phyloP scores from a whole-genome alignment of 2,329 filamentous ascomycete species.

The Fusarium brachygibbosum region DNA sequence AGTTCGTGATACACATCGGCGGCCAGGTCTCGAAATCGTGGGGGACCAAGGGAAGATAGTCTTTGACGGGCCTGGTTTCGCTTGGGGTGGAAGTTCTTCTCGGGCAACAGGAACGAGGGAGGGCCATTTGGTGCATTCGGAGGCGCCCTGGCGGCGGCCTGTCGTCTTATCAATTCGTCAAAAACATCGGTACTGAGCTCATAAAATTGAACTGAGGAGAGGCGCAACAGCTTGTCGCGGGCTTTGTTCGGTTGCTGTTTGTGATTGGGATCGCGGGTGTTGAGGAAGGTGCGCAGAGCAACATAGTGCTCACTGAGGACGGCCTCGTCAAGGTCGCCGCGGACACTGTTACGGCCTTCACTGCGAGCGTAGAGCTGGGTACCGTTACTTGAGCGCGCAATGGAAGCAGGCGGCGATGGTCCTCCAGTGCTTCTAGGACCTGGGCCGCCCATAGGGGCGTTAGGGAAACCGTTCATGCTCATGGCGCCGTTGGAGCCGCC shows the following conservation, averaged over 20 bases:
- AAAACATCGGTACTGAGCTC: constrained; percentile 98
- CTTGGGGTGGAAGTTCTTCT: constrained; percentile 93
- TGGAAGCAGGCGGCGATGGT: constrained; percentile 88
- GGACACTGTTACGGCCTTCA: constrained; percentile 70
- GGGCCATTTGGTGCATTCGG: constrained; percentile 66
- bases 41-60: constrained; percentile 87
- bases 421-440: constrained; percentile 70
- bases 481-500: constrained; percentile 69
- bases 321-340: constrained; percentile 71
- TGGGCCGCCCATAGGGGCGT: constrained; percentile 51
- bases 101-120: constrained; percentile 85
- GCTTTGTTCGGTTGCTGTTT: constrained; percentile 87
- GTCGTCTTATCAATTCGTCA: constrained; percentile 91
- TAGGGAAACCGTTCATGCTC: constrained; percentile 72
- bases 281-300: constrained; percentile 81
- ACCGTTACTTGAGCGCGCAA: constrained; percentile 87
- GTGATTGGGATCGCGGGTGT: constrained; percentile 80
- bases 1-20: constrained; percentile 97
- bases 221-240: constrained; percentile 90
- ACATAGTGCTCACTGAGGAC: constrained; percentile 85
- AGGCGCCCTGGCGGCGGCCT: constrained; percentile 72
- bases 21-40: constrained; percentile 90
- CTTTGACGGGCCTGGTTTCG: constrained; percentile 98
- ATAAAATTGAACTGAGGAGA: constrained; percentile 94
- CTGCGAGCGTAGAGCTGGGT: constrained; percentile 75